Conservation (phyloP, 345 rosid genomes). For the Populus pruinosa region DNA sequence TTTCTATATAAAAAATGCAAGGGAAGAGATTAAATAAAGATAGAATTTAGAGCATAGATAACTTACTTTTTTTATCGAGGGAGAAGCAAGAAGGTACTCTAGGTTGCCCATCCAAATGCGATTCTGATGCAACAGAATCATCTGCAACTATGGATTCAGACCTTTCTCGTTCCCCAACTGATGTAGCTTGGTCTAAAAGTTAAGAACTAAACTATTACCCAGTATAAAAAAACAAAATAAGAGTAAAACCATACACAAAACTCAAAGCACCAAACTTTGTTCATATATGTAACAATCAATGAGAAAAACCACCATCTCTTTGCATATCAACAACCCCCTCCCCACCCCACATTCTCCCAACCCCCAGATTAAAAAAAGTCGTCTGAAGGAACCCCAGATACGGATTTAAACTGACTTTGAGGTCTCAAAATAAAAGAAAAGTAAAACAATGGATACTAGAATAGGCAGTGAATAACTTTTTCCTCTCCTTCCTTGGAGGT, state of each 20-base stretch:
- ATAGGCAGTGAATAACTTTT: conserved; percentile 36
- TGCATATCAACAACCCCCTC: not conserved
- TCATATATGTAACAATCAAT: not conserved
- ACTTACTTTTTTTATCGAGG: conserved; percentile 38
- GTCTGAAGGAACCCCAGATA: not conserved
- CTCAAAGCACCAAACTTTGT: not conserved
- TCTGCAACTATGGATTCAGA: conserved; percentile 26
- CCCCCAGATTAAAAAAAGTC: no score
- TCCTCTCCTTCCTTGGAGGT: conserved; percentile 59
- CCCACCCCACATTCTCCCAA: not conserved
- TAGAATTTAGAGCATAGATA: not conserved
- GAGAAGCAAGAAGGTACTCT: conserved; percentile 21
- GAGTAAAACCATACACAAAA: not conserved
- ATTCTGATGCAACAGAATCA: conserved; percentile 23
- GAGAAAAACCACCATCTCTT: not conserved
- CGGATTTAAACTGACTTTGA: not conserved
- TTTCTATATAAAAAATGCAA: not conserved
- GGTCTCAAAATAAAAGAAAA: not conserved
- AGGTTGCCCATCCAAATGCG: conserved; percentile 18
- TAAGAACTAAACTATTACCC: conserved; percentile 27
- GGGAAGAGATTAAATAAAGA: not conserved
- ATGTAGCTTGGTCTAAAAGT: conserved; percentile 39
- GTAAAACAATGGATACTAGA: conserved; percentile 42
- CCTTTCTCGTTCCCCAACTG: conserved; percentile 30
- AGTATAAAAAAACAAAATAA: conserved; percentile 6